A percentile compares a stretch with the other conserved stretches of the same genome.
These are phyloP conservation scores for Peltaster fructicola DNA, from an alignment of 2,329 filamentous ascomycete species.

Conservation along the genomic window DNA sequence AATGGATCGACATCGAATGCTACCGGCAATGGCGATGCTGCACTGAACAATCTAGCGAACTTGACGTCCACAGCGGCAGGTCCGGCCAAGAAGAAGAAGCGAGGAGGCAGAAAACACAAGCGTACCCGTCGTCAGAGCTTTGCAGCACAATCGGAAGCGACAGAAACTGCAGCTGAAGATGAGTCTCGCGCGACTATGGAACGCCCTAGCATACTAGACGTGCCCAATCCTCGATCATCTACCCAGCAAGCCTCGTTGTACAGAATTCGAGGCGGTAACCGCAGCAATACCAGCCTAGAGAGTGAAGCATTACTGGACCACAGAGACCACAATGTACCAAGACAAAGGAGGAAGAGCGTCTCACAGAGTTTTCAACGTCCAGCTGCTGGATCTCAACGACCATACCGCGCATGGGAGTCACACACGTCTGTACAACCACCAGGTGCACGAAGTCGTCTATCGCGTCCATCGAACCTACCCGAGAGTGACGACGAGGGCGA, in stretches of 20 bases:
- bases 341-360: constrained; percentile 27
- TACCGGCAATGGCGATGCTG: no score
- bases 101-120: constrained; percentile 56
- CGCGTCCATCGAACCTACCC: no score
- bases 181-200: no score
- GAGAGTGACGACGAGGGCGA: constrained; percentile 35
- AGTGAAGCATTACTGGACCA: constrained; percentile 81
- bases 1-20: no score
- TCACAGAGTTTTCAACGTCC: constrained; percentile 20
- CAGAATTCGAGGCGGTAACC: constrained; percentile 33
- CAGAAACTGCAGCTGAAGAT: constrained; percentile 33
- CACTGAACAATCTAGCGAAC: no score
- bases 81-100: constrained; percentile 43
- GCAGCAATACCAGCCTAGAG: constrained; percentile 75
- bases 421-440: no score
- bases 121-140: constrained; percentile 66
- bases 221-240: constrained; percentile 16
- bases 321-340: constrained; percentile 31
- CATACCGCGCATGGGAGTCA: no score
- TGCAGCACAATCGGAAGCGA: constrained; percentile 44
- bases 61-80: constrained; percentile 3
- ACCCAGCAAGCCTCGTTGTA: constrained; percentile 34
- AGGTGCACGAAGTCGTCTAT: no score
- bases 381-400: no score
- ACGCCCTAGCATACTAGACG: constrained; percentile 23